Evolutionary conservation across 202 grass and related monocot genomes (phyloP), one percentile per base, ranked within the genome.

Genomic region (Brachypodium distachyon): DNA sequence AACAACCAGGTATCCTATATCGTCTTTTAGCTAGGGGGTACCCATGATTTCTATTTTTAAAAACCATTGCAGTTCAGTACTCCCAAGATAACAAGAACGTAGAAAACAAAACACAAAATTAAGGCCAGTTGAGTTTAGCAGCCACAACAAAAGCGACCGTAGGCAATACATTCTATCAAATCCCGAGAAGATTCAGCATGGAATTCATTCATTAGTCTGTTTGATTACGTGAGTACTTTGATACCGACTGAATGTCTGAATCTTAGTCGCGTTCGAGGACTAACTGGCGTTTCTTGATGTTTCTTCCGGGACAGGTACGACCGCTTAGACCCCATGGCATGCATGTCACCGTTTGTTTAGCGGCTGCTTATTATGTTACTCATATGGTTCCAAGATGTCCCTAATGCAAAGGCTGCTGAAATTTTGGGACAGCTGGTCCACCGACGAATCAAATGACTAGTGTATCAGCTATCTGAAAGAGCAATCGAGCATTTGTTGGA

Each of bases 311-410:
- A 11, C n/a, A 58, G 41, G 40, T 77, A 71, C 64, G 12, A 37
- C 33, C 3, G 67, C 25, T 26, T 41, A 36, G 67, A 61, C 59
- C 51, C 2, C 72, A 8, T 17, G 78, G 51, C 71, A 4, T 57
- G 23, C 23, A 4, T n/a, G 78, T 46, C 38, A 17, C n/a, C n/a
- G 26, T 78, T 87, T 67, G 49, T 52, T 61, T 25, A 82, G 48
- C 85, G 18, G 43, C 73, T 48, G 23, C 48, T 54, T 37, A 57
- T 33, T 63, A 53, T 8, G 28, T n/a, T 60, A 74, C 25, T 61
- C 10, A 3, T 43, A 72, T 3, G 73, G 71, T 52, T 57, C 59
- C 23, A 72, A 74, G 25, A 72, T 21, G 51, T 52, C 38, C 49
- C 23, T 34, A 21, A 65, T 33, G 22, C n/a, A 46, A 56, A 31